Evolutionary conservation across 2,329 filamentous ascomycete species (phyloP), one percentile per base, ranked within the genome.

Genomic region (Phoma sp.): DNA sequence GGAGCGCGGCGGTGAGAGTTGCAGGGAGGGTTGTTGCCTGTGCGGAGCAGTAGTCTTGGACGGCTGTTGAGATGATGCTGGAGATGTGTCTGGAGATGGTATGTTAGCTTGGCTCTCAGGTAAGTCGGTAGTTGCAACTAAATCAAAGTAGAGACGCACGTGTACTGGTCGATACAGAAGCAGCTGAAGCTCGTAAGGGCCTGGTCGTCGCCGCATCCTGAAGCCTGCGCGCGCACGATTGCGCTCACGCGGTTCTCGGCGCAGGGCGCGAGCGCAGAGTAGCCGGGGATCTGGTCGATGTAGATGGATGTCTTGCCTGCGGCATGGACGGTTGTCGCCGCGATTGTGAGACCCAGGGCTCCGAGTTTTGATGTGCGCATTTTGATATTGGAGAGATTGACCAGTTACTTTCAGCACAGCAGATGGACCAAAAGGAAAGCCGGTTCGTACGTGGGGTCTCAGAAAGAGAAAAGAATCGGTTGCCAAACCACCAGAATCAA

Each of bases 171-270:
- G n/a, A 55, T 40, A 45, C 63, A 66, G 43, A 66, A 66, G 43
- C 63, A 66, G 7, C 50, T 55, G 38, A 66, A 64, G 41, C 51
- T 59, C 4, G 63, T 66, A 22, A 64, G 44, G 33, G 60, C 53
- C 29, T 37, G 47, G 13, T 58, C 39, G 25, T 66, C 63, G 22
- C 63, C 63, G 27, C 63, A 66, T 23, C 63, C 63, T 7, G 59
- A 62, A 7, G 54, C 46, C 33, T 62, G 59, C 2, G 53, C 58
- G 36, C 63, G 53, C 11, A 66, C 53, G 30, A 66, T 64, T 14
- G 59, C 61, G 23, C 47, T 55, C 23, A 66, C n/a, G 22, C 55
- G 63, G 25, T 57, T 51, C 27, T 61, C 51, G 1, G 59, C 61
- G 23, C 61, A 66, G 45, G 51, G 40, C 24, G 47, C 42, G n/a